phyloP scores from a whole-genome alignment of 2,329 filamentous ascomycete species.

The Colletotrichum sp. region DNA sequence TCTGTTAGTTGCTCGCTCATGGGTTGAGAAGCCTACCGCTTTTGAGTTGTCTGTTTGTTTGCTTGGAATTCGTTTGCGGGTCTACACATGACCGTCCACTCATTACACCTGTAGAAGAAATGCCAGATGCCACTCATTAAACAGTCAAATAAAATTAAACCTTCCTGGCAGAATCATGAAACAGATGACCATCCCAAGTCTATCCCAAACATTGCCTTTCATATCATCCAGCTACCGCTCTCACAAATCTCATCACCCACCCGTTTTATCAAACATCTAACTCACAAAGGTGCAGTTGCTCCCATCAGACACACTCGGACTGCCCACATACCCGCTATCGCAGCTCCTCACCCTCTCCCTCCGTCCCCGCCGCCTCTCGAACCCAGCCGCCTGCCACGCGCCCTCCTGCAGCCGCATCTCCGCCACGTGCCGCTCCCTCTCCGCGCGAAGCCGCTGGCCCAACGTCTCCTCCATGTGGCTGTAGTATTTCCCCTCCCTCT shows the following conservation, averaged over 20 bases:
- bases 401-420: constrained; percentile 2
- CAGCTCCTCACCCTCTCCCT: constrained; percentile 1
- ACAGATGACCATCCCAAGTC: neutral
- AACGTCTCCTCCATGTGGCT: constrained; percentile 21
- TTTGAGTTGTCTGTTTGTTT: neutral
- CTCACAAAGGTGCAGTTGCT: constrained; percentile 9
- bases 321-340: constrained; percentile 20
- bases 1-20: neutral
- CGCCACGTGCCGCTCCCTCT: constrained; percentile 5
- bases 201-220: neutral
- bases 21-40: neutral
- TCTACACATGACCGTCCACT: neutral
- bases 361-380: neutral
- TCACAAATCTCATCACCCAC: neutral
- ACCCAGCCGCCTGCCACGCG: neutral
- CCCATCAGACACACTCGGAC: neutral
- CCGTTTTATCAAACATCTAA: neutral
- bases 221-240: neutral
- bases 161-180: neutral
- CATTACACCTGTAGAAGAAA: neutral
- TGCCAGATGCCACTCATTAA: neutral
- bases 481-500: neutral
- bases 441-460: constrained; percentile 10
- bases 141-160: neutral
- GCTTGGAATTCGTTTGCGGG: neutral